These are phyloP conservation scores for Colletotrichum sp. DNA, from an alignment of 2,329 filamentous ascomycete genomes.

Conservation along the genomic window DNA sequence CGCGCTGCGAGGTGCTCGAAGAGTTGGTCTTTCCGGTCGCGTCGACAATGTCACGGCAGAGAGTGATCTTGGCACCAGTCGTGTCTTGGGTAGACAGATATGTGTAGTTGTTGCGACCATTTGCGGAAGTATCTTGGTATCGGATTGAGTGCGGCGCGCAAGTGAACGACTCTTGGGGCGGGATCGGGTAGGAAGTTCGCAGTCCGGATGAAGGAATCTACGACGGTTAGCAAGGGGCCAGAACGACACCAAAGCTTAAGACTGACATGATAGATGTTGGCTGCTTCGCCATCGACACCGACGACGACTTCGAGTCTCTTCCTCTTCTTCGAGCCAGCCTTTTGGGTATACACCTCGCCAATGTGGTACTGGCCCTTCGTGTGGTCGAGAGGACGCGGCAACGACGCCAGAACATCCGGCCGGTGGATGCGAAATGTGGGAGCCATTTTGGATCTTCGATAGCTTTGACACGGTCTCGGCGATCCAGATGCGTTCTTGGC, in stretches of 20 bases:
- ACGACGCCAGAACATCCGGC: constrained; percentile 66
- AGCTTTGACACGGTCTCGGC: neutral
- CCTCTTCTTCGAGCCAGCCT: constrained; percentile 62
- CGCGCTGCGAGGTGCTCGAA: constrained; percentile 46
- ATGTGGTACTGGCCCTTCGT: constrained; percentile 55
- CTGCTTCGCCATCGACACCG: constrained; percentile 68
- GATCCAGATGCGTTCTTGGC: neutral
- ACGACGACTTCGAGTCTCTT: constrained; percentile 69
- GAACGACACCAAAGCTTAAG: neutral
- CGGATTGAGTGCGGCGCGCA: constrained; percentile 66
- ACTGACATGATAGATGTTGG: constrained; percentile 70
- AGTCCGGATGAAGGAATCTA: constrained; percentile 66
- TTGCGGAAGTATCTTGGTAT: constrained; percentile 51
- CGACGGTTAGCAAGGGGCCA: constrained; percentile 20
- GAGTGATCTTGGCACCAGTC: constrained; percentile 55
- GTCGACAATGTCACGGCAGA: constrained; percentile 64
- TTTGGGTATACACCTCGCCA: constrained; percentile 66
- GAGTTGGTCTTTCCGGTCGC: constrained; percentile 57
- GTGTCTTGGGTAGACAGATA: constrained; percentile 62
- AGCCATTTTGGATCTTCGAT: constrained; percentile 47
- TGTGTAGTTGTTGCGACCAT: constrained; percentile 61
- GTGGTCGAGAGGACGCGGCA: constrained; percentile 63
- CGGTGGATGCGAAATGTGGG: constrained; percentile 67
- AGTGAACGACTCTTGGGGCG: constrained; percentile 68
- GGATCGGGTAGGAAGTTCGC: constrained; percentile 71